Evolutionary conservation across 2,329 filamentous ascomycete genomes (phyloP).

Genomic region (Penicillium sp.): DNA sequence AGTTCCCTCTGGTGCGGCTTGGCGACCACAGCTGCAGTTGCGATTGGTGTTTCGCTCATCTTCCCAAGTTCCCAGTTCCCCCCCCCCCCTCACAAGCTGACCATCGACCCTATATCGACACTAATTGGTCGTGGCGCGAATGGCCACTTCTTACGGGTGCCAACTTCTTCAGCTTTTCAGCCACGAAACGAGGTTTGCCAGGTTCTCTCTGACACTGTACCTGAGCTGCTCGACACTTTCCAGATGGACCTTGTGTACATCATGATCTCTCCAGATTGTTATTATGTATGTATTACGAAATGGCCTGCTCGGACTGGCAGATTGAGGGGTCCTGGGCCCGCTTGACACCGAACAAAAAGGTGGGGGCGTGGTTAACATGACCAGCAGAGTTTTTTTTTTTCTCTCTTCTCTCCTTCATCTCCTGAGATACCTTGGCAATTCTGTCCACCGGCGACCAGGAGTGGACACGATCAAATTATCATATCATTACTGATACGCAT

Average conservation of each 20-base stretch:
- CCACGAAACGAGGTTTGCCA: background rate
- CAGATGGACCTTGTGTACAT: background rate
- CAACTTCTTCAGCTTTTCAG: conserved; percentile 1
- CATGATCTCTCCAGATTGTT: background rate
- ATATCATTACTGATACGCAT: background rate
- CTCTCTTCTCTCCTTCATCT: background rate
- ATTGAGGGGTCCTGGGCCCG: background rate
- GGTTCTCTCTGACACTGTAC: background rate
- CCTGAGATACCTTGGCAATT: background rate
- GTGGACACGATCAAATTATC: background rate
- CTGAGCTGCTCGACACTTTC: background rate
- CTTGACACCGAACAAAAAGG: background rate
- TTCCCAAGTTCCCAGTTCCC: no score
- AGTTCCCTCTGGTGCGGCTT: background rate
- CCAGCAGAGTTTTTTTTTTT: conserved; percentile 17
- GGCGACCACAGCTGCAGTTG: background rate
- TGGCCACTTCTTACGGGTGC: background rate
- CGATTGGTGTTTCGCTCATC: background rate
- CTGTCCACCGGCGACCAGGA: background rate
- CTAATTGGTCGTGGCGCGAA: background rate
- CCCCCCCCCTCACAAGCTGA: background rate
- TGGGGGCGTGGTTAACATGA: background rate
- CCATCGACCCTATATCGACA: conserved; percentile 3
- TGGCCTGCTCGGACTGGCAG: background rate
- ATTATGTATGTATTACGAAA: background rate